Conservation (phyloP, 768 basidiomycete genomes). For the Lentinula guzmanii region DNA sequence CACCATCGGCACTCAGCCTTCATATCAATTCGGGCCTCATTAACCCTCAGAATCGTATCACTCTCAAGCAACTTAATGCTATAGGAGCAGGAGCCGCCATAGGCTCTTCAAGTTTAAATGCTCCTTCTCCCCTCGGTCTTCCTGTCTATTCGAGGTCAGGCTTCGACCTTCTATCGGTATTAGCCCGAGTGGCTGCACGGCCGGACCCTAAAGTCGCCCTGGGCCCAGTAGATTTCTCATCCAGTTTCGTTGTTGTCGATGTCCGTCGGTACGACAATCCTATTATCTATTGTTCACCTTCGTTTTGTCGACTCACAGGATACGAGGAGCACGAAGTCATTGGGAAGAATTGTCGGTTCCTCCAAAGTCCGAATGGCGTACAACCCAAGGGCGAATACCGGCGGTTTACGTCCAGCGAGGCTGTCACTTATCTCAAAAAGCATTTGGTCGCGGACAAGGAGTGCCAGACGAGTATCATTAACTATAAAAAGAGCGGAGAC, state of each 20-base stretch:
- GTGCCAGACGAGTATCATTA: conserved; percentile 82
- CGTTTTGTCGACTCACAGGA: conserved; percentile 74
- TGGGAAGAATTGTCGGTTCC: conserved; percentile 87
- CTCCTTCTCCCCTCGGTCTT: conserved; percentile 29
- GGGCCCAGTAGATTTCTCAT: conserved; percentile 89
- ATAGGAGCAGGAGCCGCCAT: background rate
- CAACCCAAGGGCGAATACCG: conserved; percentile 32
- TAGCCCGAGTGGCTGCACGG: conserved; percentile 71
- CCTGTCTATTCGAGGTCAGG: conserved; percentile 88
- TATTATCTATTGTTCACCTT: conserved; percentile 86
- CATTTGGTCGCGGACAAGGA: conserved; percentile 72
- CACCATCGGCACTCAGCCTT: conserved; percentile 2
- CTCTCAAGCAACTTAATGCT: background rate
- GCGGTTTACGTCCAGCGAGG: conserved; percentile 58
- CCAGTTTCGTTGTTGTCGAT: conserved; percentile 90
- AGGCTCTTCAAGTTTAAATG: conserved; percentile 8
- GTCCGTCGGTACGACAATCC: conserved; percentile 75
- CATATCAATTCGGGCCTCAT: conserved; percentile 5
- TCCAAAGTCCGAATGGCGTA: conserved; percentile 68
- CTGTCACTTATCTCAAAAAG: conserved; percentile 58
- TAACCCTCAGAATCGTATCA: background rate
- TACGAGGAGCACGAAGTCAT: conserved; percentile 73
- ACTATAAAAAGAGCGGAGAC: conserved; percentile 79
- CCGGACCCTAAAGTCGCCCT: conserved; percentile 70
- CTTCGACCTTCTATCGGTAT: conserved; percentile 81